phyloP scores from a whole-genome alignment of 2,329 filamentous ascomycete species.

The Lasiodiplodia citricola region DNA sequence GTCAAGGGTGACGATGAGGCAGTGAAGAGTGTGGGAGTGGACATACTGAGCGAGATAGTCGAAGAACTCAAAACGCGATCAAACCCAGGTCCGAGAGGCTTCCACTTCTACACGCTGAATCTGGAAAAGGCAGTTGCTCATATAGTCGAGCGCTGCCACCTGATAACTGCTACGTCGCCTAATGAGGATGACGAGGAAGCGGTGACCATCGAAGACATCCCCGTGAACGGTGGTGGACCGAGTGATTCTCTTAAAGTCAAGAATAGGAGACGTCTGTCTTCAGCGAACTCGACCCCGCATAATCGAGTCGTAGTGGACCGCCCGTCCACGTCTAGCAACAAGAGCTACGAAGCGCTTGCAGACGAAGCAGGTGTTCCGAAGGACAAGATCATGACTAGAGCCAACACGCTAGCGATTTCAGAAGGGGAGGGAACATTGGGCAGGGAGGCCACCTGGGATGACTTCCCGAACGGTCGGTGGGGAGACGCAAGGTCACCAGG shows the following conservation, averaged over 20 bases:
- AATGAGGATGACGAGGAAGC: conserved; percentile 54
- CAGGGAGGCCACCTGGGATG: conserved; percentile 96
- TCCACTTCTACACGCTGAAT: conserved; percentile 98
- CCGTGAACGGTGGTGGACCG: conserved; percentile 40
- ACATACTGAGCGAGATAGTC: conserved; percentile 84
- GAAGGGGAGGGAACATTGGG: conserved; percentile 90
- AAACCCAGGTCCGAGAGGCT: conserved; percentile 60
- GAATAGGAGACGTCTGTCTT: conserved; percentile 69
- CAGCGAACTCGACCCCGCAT: conserved; percentile 81
- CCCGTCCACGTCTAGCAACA: conserved; percentile 57
- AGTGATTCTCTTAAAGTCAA: conserved; percentile 32
- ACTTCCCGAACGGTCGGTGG: conserved; percentile 96
- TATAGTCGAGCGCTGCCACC: conserved; percentile 81
- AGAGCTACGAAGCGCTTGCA: conserved; percentile 69
- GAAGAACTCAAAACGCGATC: conserved; percentile 71
- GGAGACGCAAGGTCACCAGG: conserved; percentile 85
- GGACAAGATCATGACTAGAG: conserved; percentile 73
- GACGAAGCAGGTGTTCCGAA: conserved; percentile 78
- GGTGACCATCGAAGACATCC: conserved; percentile 52
- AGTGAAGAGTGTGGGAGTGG: conserved; percentile 79
- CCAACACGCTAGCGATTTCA: conserved; percentile 88
- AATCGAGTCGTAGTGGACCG: conserved; percentile 85
- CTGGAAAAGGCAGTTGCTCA: conserved; percentile 95
- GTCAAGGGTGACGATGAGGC: conserved; percentile 81
- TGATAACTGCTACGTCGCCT: conserved; percentile 67